Conservation (phyloP, 140 eudicot genomes). For the Erigeron philadelphicus region DNA sequence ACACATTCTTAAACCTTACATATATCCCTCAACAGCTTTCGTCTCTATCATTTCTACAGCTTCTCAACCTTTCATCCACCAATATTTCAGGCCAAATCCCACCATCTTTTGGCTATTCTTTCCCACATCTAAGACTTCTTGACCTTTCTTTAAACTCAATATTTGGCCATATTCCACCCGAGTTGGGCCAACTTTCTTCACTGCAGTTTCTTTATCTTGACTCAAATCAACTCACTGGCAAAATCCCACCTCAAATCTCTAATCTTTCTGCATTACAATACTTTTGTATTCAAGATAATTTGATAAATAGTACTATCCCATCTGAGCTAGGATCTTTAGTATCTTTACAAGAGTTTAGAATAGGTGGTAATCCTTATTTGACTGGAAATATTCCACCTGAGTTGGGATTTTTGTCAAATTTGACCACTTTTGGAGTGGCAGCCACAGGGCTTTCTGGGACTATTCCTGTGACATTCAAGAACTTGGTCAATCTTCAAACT, state of each 20-base stretch:
- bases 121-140: conserved; percentile 51
- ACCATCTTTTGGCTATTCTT: conserved; percentile 45
- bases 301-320: conserved; percentile 74
- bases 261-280: conserved; percentile 70
- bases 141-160: conserved; percentile 73
- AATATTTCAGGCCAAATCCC: conserved; percentile 84
- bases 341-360: conserved; percentile 74
- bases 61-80: conserved; percentile 84
- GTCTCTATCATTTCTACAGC: conserved; percentile 72
- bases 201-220: conserved; percentile 80
- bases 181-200: conserved; percentile 46
- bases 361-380: conserved; percentile 79
- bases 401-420: conserved; percentile 62
- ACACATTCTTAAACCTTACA: conserved; percentile 79
- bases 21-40: conserved; percentile 61
- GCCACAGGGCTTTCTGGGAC: conserved; percentile 76
- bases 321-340: conserved; percentile 60
- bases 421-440: conserved; percentile 85
- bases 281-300: conserved; percentile 87
- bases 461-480: conserved; percentile 73
- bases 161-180: conserved; percentile 61
- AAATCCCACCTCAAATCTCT: conserved; percentile 63
- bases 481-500: conserved; percentile 68
- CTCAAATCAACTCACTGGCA: conserved; percentile 60
- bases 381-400: conserved; percentile 69